A percentile compares a stretch with the other conserved stretches of the same genome.
phyloP scores from a whole-genome alignment of 768 basidiomycete genomes.

The Lactarius pseudohatsudake region DNA sequence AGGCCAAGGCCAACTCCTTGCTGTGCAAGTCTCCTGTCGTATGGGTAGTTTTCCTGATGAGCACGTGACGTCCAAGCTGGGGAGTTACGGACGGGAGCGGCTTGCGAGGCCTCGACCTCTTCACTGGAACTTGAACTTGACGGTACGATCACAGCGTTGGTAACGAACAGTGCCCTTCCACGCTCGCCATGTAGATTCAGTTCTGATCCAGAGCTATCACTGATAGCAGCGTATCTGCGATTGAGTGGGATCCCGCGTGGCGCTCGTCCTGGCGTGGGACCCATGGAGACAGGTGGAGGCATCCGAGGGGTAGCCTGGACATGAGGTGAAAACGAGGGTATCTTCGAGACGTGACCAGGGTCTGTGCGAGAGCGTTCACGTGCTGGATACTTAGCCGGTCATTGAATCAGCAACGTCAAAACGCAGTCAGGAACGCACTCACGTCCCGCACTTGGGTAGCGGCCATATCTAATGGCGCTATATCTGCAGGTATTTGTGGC shows the following conservation, averaged over 20 bases:
- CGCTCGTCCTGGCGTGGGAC: conserved; percentile 11
- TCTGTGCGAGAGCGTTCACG: conserved; percentile 30
- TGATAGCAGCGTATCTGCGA: conserved; percentile 13
- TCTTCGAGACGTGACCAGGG: conserved; percentile 26
- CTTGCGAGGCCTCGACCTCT: conserved; percentile 10
- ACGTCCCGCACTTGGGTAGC: conserved; percentile 7
- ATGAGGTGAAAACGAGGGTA: conserved; percentile 22
- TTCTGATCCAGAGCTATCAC: conserved; percentile 25
- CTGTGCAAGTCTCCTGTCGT: conserved; percentile 7
- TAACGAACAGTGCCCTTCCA: conserved; percentile 26
- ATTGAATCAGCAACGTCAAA: background rate
- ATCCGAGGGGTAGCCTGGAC: conserved; percentile 20
- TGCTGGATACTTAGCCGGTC: background rate
- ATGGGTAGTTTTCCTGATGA: conserved; percentile 2
- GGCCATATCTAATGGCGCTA: background rate
- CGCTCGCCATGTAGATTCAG: conserved; percentile 20
- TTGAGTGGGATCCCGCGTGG: background rate
- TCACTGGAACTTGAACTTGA: conserved; percentile 27
- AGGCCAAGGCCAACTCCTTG: conserved; percentile 22
- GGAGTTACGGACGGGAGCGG: background rate
- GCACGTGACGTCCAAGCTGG: conserved; percentile 8
- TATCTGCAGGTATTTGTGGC: conserved; percentile 17
- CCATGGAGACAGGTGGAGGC: conserved; percentile 16
- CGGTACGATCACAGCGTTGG: conserved; percentile 24
- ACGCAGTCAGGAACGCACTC: conserved; percentile 1